Percentiles rank a stretch among this genome's conserved stretches.
Evolutionary conservation across 345 rosid species (phyloP).

Genomic region (Cardamine resedifolia): DNA sequence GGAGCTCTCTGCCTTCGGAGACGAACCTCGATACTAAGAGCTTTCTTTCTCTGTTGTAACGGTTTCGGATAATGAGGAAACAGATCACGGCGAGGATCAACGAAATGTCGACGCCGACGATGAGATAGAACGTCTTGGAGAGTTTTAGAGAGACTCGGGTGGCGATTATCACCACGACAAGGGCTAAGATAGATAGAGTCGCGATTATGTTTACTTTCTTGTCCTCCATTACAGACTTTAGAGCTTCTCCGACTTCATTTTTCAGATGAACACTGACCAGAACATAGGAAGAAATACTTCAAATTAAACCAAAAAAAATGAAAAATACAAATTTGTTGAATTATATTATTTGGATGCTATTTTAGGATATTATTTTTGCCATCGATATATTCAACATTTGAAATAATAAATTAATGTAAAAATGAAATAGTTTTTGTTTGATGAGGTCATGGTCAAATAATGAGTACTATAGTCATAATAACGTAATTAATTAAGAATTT

Average conservation of each 20-base stretch:
- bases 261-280: constrained; percentile 14
- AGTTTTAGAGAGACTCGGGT: constrained; percentile 51
- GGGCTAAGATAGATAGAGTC: constrained; percentile 25
- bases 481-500: background rate
- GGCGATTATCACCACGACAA: constrained; percentile 45
- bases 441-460: background rate
- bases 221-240: constrained; percentile 63
- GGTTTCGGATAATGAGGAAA: constrained; percentile 43
- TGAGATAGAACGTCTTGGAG: constrained; percentile 63
- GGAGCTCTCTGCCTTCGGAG: constrained; percentile 70
- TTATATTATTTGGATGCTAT: background rate
- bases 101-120: constrained; percentile 61
- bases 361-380: background rate
- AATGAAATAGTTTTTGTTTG: background rate
- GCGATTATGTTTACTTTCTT: constrained; percentile 57
- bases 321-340: background rate
- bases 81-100: constrained; percentile 58
- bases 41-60: constrained; percentile 47
- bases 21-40: constrained; percentile 44
- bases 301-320: background rate
- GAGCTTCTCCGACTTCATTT: constrained; percentile 28
- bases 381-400: constrained; percentile 6
- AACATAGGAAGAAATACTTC: background rate
- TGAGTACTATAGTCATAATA: background rate
- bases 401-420: background rate